Percentiles rank a stretch among this genome's conserved stretches.
Evolutionary conservation across 768 basidiomycete species (phyloP).

Genomic region (Termitomyces sp.): DNA sequence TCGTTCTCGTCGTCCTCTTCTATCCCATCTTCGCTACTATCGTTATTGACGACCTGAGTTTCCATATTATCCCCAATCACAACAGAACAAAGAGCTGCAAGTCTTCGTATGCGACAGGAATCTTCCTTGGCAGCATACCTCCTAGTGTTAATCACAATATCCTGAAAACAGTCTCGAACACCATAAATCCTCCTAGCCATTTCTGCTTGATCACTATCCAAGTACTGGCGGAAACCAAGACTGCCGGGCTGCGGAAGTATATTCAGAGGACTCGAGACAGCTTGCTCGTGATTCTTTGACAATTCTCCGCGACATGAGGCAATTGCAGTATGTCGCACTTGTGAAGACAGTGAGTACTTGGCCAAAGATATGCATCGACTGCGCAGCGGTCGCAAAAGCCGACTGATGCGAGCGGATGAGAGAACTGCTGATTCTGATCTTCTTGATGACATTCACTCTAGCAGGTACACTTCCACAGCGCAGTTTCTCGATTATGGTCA

Average conservation of each 20-base stretch:
- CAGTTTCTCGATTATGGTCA: not conserved
- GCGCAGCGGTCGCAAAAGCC: constrained; percentile 19
- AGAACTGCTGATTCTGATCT: constrained; percentile 7
- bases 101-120: constrained; percentile 20
- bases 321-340: not conserved
- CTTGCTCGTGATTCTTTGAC: not conserved
- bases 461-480: not conserved
- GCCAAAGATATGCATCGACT: constrained; percentile 17
- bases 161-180: constrained; percentile 50
- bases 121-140: not conserved
- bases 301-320: not conserved
- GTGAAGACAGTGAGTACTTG: constrained; percentile 2
- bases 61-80: constrained; percentile 43
- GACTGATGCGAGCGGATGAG: constrained; percentile 16
- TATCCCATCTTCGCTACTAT: constrained; percentile 12
- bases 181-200: constrained; percentile 45
- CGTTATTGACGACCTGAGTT: constrained; percentile 14
- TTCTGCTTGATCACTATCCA: constrained; percentile 26
- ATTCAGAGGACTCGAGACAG: constrained; percentile 23
- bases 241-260: constrained; percentile 32
- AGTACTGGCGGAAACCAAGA: constrained; percentile 24
- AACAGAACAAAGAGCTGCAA: constrained; percentile 41
- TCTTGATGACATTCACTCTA: constrained; percentile 6
- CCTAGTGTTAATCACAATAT: constrained; percentile 35
- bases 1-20: constrained; percentile 21